These are phyloP conservation scores for Rubroboletus satanas DNA, from an alignment of 768 basidiomycete genomes.

Conservation along the genomic window DNA sequence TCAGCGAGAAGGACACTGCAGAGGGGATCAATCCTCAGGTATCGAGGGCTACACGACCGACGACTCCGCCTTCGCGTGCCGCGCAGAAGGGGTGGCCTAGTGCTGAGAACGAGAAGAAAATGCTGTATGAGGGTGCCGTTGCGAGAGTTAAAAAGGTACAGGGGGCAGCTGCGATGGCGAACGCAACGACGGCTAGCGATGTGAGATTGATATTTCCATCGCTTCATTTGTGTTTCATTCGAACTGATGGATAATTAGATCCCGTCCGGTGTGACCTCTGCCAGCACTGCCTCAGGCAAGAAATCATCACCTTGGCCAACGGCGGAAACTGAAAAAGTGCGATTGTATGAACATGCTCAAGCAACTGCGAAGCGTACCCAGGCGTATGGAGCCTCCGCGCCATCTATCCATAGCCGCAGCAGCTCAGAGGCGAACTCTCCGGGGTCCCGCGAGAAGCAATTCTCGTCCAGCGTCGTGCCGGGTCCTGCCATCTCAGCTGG, in stretches of 20 bases:
- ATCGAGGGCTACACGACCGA: constrained; percentile 10
- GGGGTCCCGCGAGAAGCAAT: constrained; percentile 9
- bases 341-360: constrained; percentile 67
- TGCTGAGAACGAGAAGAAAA: constrained; percentile 47
- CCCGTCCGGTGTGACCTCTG: background rate
- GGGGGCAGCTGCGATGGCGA: constrained; percentile 27
- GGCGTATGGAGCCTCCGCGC: constrained; percentile 32
- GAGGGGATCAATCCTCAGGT: constrained; percentile 25
- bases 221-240: background rate
- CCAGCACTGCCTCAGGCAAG: constrained; percentile 12
- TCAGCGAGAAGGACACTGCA: constrained; percentile 39
- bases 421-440: constrained; percentile 30
- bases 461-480: constrained; percentile 6
- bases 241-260: constrained; percentile 12
- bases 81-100: constrained; percentile 21
- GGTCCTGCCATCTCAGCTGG: constrained; percentile 37
- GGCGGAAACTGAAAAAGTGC: constrained; percentile 73
- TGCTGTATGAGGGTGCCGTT: constrained; percentile 37
- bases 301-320: constrained; percentile 46
- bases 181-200: constrained; percentile 25
- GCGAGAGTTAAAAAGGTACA: constrained; percentile 39
- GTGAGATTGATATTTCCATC: constrained; percentile 15
- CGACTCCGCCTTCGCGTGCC: constrained; percentile 29
- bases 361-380: constrained; percentile 61
- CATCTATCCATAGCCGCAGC: constrained; percentile 24